phyloP scores from a whole-genome alignment of 176 grass and related monocot genomes.

The Oryza meyeriana region DNA sequence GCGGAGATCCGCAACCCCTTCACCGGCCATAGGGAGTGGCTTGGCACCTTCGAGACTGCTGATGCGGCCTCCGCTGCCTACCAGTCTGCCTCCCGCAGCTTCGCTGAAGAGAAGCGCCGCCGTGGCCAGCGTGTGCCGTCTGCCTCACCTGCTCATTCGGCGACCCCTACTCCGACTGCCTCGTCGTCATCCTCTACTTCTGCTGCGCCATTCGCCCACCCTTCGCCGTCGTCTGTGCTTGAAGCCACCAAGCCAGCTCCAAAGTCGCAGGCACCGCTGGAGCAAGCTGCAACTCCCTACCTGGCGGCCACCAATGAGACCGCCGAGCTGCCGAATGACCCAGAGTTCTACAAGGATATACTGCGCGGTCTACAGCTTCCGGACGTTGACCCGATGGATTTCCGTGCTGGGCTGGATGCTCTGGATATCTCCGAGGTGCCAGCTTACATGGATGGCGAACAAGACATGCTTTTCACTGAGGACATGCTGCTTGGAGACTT shows the following conservation, averaged over 20 bases:
- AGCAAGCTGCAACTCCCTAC: neutral
- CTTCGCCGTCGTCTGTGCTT: slow-evolving; percentile 53
- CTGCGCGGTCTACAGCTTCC: slow-evolving; percentile 28
- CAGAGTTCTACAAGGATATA: slow-evolving; percentile 43
- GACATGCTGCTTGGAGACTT: slow-evolving; percentile 38
- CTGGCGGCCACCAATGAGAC: neutral
- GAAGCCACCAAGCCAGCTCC: neutral
- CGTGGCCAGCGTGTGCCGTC: neutral
- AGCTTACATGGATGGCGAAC: slow-evolving; percentile 20
- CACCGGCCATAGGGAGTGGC: slow-evolving; percentile 70
- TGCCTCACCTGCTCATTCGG: neutral
- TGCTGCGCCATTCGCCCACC: slow-evolving; percentile 32
- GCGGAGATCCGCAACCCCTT: slow-evolving; percentile 93
- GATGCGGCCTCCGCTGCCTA: slow-evolving; percentile 63
- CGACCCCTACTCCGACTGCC: slow-evolving; percentile 17
- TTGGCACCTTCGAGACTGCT: slow-evolving; percentile 81
- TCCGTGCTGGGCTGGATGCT: slow-evolving; percentile 33
- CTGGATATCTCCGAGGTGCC: slow-evolving; percentile 24
- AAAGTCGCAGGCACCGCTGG: neutral
- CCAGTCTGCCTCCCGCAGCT: slow-evolving; percentile 44
- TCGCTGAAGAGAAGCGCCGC: slow-evolving; percentile 63
- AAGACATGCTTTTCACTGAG: slow-evolving; percentile 22
- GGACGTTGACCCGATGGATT: slow-evolving; percentile 51
- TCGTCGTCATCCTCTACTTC: slow-evolving; percentile 40
- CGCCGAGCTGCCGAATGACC: slow-evolving; percentile 27